Base-by-base conservation (phyloP, 192 early-diverging fungal genomes). In the Powellomyces hirtus region DNA sequence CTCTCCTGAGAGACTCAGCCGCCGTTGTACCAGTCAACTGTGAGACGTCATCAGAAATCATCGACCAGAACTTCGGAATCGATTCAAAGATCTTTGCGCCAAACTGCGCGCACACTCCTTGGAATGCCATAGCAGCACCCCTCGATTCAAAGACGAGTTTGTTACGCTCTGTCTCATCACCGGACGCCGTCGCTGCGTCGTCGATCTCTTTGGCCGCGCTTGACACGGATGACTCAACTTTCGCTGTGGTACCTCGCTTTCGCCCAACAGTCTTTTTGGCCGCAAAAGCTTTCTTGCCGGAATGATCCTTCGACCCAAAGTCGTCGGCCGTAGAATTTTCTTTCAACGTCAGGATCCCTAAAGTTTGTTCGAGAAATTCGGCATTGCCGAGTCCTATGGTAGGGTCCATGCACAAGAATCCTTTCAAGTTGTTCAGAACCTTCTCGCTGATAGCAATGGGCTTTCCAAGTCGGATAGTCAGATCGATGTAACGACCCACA, bases 381-480 rank as follows among this genome's bases (percentile, higher is more conserved):
- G 51, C 16, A 2, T 46, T 66, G 18, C 29, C 29, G 14, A 56
- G 24, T 4, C 31, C 31, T 7, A 59, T 62, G 14, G 59, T 70
- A 18, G 90, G 86, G 62, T 99, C 95, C 2, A 88, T 85, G 63
- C 95, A 97, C 18, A 93, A 79, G 55, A 93, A 90, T 1, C 87
- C 86, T 18, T 87, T 88, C 57, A 98, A 59, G 68, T 99, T 99
- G 38, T 89, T 90, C 52, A 95, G 74, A 37, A 99, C 84, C 70
- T 97, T 95, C 38, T 95, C 96, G 59, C 75, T 85, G 24, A 84
- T 71, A 0, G 75, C 68, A 7, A 63, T 67, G 75, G 74, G 31
- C 79, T 86, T 31, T 2, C 55, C 57, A 33, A 86, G 62, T 26
- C 81, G 79, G 0, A 77, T 38, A 37, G 89, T 91, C 35, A 90